Base-by-base conservation (phyloP, 2,329 filamentous ascomycete species). In the Clathrospora elynae region DNA sequence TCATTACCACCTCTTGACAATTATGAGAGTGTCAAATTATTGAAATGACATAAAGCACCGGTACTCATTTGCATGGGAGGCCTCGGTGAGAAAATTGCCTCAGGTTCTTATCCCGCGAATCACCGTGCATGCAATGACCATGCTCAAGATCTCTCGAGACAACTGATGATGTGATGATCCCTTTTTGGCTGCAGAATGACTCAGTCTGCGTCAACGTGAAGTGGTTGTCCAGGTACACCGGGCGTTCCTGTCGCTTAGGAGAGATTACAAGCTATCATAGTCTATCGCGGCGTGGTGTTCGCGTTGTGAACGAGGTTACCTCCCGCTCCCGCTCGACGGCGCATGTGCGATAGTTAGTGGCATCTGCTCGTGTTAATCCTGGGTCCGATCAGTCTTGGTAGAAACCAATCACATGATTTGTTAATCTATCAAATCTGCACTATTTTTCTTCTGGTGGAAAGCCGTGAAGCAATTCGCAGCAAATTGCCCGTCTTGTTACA, bases 251-350 rank as follows among this genome's bases (percentile, higher is more conserved):
- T 18, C 8, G 14, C 4, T 12, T 19, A 20, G 23, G n/a, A 10
- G 12, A 40, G 24, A 26, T 23, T 13, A 22, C 6, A 24, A 23
- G 12, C 22, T 29, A 25, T 28, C 14, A 46, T 46, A 39, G 39
- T 39, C 35, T 43, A 49, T 43, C 35, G 48, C 41, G 23, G 31
- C 30, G 37, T 48, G 36, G 35, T 55, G 47, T 42, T 49, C 51
- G 39, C 48, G 43, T 35, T 50, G 47, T 51, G 54, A 59, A 57
- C 48, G 50, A 59, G 47, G 54, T 46, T 56, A 41, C 44, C 48
- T 59, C 61, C 61, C 60, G 63, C 51, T 60, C 61, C 64, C 61
- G 57, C 50, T 59, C 49, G 54, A 63, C 53, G 60, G 57, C 57
- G 57, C 47, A 50, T 43, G 42, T 47, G 40, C 47, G 55, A 55